Conservation (phyloP, 768 basidiomycete species). For the Phlebiopsis flavidoalba region DNA sequence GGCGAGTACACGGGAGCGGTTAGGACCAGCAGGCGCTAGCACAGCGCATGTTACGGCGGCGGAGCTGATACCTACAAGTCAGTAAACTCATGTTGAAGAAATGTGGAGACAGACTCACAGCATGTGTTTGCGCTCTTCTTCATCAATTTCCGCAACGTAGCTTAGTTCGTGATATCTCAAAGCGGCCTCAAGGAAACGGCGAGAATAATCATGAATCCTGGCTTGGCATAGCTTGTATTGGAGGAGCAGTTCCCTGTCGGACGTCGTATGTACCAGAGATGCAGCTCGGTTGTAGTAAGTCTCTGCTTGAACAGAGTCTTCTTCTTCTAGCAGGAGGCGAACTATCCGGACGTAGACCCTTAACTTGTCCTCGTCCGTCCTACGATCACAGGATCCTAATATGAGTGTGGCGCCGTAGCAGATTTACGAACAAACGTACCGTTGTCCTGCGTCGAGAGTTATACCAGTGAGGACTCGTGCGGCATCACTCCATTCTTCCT, state of each 20-base stretch:
- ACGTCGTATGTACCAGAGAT: conserved; percentile 75
- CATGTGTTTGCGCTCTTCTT: conserved; percentile 87
- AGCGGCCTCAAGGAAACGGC: conserved; percentile 93
- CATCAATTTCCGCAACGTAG: conserved; percentile 86
- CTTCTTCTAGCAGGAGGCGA: conserved; percentile 89
- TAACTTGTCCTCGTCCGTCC: conserved; percentile 77
- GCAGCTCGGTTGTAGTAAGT: conserved; percentile 97
- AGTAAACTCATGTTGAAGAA: not conserved
- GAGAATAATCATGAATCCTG: conserved; percentile 85
- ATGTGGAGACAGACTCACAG: conserved; percentile 52
- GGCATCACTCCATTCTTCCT: conserved; percentile 93
- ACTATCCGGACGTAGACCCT: conserved; percentile 91
- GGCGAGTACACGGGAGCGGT: conserved; percentile 88
- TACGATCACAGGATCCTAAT: not conserved
- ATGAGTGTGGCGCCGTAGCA: not conserved
- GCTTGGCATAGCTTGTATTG: conserved; percentile 93
- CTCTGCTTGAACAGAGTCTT: conserved; percentile 96
- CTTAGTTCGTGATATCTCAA: conserved; percentile 92
- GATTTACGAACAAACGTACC: conserved; percentile 43
- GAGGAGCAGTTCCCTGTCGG: conserved; percentile 73
- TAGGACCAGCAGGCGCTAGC: conserved; percentile 94
- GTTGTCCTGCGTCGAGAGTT: conserved; percentile 82
- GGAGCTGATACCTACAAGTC: conserved; percentile 39
- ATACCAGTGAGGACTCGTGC: conserved; percentile 91
- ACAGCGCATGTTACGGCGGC: conserved; percentile 96